phyloP scores from a whole-genome alignment of 257 asterid species.

The Solanum rostratum region DNA sequence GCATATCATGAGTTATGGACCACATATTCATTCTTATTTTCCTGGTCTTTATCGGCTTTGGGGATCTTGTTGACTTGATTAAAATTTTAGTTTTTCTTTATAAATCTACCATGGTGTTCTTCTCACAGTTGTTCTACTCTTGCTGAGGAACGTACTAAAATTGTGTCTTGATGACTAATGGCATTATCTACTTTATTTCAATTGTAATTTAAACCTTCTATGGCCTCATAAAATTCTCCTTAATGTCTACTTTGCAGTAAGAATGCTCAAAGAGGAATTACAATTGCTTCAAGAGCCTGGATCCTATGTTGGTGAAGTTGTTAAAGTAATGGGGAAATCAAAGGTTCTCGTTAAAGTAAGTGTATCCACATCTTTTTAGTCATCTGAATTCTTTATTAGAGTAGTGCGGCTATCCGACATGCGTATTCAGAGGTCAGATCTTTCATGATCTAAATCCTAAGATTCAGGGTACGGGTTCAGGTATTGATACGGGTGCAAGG shows the following conservation, averaged over 20 bases:
- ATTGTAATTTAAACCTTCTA: neutral
- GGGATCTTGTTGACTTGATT: neutral
- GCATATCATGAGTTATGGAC: neutral
- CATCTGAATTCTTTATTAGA: neutral
- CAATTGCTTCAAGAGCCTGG: slow-evolving; percentile 97
- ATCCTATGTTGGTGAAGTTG: slow-evolving; percentile 96
- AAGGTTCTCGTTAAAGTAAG: slow-evolving; percentile 91
- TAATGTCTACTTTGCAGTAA: slow-evolving; percentile 29
- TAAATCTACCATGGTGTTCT: neutral
- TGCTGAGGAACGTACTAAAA: neutral
- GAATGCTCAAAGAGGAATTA: slow-evolving; percentile 86
- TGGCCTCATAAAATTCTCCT: neutral
- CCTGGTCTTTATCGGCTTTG: neutral
- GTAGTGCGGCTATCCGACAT: neutral
- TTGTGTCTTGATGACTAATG: neutral
- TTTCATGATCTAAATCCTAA: neutral
- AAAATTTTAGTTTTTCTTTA: neutral
- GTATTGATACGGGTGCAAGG: neutral
- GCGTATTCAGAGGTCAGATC: neutral
- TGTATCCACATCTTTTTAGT: neutral
- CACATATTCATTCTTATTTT: neutral
- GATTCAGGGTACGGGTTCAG: neutral
- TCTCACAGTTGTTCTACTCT: neutral
- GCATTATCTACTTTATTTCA: neutral
- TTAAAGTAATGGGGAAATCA: slow-evolving; percentile 94